A percentile compares a stretch with the other conserved stretches of the same genome.
Evolutionary conservation across 2,329 filamentous ascomycete species (phyloP).

Genomic region (Phoma sp.): DNA sequence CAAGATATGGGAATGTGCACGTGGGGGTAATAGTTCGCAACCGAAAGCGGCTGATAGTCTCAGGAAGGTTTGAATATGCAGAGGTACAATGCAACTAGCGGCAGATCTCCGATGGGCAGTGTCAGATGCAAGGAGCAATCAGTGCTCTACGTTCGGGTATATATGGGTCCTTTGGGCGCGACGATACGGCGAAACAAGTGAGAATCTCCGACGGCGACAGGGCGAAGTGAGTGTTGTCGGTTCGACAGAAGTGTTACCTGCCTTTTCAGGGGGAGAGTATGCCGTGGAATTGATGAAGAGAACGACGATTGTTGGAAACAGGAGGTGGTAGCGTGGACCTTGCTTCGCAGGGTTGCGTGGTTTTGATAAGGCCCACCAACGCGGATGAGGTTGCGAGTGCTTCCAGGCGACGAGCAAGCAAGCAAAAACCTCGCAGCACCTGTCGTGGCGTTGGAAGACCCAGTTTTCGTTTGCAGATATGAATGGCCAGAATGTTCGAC

Average conservation of each 20-base stretch:
- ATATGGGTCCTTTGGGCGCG: slow-evolving; percentile 22
- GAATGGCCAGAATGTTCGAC: slow-evolving; percentile 43
- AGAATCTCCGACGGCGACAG: slow-evolving; percentile 11
- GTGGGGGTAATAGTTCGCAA: slow-evolving; percentile 21
- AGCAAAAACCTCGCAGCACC: slow-evolving; percentile 20
- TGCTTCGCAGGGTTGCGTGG: slow-evolving; percentile 20
- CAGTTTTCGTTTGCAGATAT: slow-evolving; percentile 31
- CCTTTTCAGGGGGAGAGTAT: not conserved
- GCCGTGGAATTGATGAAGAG: slow-evolving; percentile 9
- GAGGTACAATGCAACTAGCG: slow-evolving; percentile 23
- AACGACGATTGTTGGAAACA: slow-evolving; percentile 10
- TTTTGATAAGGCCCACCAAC: slow-evolving; percentile 28
- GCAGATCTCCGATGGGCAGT: slow-evolving; percentile 23
- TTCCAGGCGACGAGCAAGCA: slow-evolving; percentile 16
- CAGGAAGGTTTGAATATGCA: slow-evolving; percentile 18
- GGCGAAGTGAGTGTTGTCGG: not conserved
- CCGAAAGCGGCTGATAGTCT: slow-evolving; percentile 20
- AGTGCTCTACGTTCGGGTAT: slow-evolving; percentile 25
- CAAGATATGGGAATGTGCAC: slow-evolving; percentile 21
- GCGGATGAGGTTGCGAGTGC: slow-evolving; percentile 21
- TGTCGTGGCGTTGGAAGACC: slow-evolving; percentile 25
- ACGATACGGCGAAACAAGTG: slow-evolving; percentile 1
- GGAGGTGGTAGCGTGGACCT: slow-evolving; percentile 9
- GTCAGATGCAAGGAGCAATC: slow-evolving; percentile 24
- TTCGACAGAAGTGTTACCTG: not conserved